Evolutionary conservation across 495 filamentous ascomycete genomes (phyloP).

Genomic region (Talaromyces thailandensis): DNA sequence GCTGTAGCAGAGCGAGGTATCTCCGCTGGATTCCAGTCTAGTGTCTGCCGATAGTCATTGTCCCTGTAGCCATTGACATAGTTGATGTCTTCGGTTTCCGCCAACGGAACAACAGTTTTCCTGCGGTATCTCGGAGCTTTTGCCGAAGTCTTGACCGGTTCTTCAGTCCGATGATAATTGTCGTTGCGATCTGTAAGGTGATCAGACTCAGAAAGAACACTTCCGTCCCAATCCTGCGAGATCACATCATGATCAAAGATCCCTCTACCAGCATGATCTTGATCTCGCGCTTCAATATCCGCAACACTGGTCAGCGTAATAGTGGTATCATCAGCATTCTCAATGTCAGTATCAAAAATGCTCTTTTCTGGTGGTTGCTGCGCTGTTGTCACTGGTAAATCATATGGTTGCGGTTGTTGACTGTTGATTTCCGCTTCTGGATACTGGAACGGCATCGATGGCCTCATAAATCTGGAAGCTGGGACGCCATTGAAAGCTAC

Average conservation of each 20-base stretch:
- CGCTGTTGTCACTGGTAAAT: neutral
- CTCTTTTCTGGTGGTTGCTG: constrained; percentile 14
- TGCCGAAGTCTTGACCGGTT: neutral
- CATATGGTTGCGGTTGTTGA: neutral
- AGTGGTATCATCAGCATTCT: constrained; percentile 38
- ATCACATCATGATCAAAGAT: neutral
- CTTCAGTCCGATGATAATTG: neutral
- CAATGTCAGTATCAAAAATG: constrained; percentile 38
- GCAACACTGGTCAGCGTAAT: constrained; percentile 32
- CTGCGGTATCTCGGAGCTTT: neutral
- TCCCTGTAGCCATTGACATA: neutral
- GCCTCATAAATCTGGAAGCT: constrained; percentile 2
- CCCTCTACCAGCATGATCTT: neutral
- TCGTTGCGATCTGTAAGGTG: neutral
- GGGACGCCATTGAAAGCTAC: neutral
- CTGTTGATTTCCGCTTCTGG: neutral
- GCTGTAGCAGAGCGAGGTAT: neutral
- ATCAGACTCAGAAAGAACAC: constrained; percentile 3
- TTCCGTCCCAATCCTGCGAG: constrained; percentile 3
- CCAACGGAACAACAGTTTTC: neutral
- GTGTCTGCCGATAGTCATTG: neutral
- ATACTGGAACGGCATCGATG: neutral
- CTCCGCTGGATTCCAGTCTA: neutral
- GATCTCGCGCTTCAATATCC: constrained; percentile 15
- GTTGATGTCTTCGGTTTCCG: neutral